These are phyloP conservation scores for Phytophthora palmivora DNA, from an alignment of 352 stramenopile species.

Conservation along the genomic window DNA sequence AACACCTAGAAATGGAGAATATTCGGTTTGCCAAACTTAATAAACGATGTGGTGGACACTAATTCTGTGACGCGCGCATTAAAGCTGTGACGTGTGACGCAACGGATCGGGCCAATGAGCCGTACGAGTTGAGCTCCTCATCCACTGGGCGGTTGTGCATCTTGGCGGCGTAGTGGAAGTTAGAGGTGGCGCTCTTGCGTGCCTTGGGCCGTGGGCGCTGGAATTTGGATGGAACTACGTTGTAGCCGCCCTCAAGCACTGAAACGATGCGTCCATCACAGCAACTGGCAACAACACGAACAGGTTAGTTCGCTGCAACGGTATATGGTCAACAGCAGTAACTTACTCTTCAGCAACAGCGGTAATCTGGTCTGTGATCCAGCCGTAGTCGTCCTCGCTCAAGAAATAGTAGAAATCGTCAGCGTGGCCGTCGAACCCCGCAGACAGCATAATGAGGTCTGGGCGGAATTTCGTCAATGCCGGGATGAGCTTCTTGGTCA, in stretches of 20 bases:
- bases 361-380: conserved; percentile 85
- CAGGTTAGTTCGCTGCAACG: conserved; percentile 3
- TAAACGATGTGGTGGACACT: conserved; percentile 10
- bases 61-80: conserved; percentile 46
- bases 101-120: conserved; percentile 63
- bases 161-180: conserved; percentile 58
- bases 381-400: conserved; percentile 87
- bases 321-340: background rate
- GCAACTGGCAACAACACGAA: conserved; percentile 42
- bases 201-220: conserved; percentile 43
- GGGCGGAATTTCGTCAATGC: conserved; percentile 56
- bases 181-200: conserved; percentile 44
- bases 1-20: too few species aligned
- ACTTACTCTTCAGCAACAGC: conserved; percentile 93
- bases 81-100: conserved; percentile 70
- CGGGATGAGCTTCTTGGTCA: conserved; percentile 53
- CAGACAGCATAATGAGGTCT: conserved; percentile 75
- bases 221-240: conserved; percentile 60
- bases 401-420: conserved; percentile 82
- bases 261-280: conserved; percentile 95
- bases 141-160: conserved; percentile 64
- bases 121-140: conserved; percentile 58
- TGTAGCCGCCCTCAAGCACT: conserved; percentile 96
- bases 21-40: too few species aligned
- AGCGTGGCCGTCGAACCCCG: conserved; percentile 70